phyloP scores from a whole-genome alignment of 352 stramenopile species.

The Phytophthora pinifolia region DNA sequence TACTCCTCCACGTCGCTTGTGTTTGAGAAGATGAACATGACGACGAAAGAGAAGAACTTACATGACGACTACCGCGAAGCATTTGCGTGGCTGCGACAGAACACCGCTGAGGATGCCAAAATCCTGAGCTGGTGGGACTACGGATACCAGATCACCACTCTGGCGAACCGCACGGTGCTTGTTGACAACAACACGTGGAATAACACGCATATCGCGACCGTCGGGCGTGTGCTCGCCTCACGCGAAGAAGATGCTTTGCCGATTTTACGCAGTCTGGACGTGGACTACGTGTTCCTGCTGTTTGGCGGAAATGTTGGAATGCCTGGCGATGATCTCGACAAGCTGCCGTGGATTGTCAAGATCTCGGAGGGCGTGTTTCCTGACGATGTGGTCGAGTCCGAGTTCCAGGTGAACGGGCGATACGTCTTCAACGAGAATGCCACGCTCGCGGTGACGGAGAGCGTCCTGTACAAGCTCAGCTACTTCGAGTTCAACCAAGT shows the following conservation, averaged over 20 bases:
- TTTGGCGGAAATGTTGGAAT: constrained; percentile 74
- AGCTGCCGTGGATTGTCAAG: constrained; percentile 92
- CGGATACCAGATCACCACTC: constrained; percentile 80
- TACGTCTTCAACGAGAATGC: constrained; percentile 76
- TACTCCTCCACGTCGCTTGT: constrained; percentile 83
- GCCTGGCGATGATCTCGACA: constrained; percentile 91
- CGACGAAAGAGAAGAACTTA: constrained; percentile 39
- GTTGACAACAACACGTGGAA: constrained; percentile 98
- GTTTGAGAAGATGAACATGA: constrained; percentile 60
- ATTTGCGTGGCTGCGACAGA: constrained; percentile 79
- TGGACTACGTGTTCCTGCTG: constrained; percentile 81
- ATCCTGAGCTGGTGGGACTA: constrained; percentile 89
- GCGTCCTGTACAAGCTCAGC: constrained; percentile 93
- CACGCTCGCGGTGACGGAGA: constrained; percentile 80
- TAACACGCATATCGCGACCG: constrained; percentile 96
- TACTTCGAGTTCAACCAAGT: constrained; percentile 78
- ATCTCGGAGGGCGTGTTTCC: constrained; percentile 89
- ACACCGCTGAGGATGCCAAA: constrained; percentile 64
- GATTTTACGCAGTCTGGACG: constrained; percentile 73
- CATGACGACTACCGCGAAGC: constrained; percentile 85
- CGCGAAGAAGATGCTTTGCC: constrained; percentile 67
- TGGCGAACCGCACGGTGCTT: constrained; percentile 83
- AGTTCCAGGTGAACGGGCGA: constrained; percentile 70
- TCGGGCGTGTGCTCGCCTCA: constrained; percentile 81
- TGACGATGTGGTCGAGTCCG: constrained; percentile 81